Base-by-base conservation (phyloP, 495 filamentous ascomycete genomes). In the Lophiostoma macrostomum region DNA sequence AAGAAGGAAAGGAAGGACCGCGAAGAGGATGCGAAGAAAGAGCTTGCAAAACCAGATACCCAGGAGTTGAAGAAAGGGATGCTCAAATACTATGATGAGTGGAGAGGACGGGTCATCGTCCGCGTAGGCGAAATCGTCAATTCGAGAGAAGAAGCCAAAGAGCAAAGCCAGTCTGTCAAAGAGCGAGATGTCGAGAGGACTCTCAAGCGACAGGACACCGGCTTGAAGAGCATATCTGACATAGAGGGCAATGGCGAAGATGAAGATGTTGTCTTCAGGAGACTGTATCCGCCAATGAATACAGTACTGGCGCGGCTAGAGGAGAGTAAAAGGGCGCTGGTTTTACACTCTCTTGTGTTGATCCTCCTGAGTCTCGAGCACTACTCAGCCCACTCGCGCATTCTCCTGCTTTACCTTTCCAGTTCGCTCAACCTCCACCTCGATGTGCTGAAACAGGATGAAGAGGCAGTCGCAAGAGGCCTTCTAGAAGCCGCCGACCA, bases 61-160 rank as follows among this genome's bases (percentile, higher is more conserved):
- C 66, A 63, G 50, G 66, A 67, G 34, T 46, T 70, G 28, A 67
- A 67, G 73, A 75, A 43, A 61, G 73, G 24, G 39, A 69, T 69
- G 1, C 65, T 87, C 28, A 64, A 72, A 0, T 75, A 74, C 60
- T 85, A 84, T 60, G 83, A 87, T 45, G 75, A 79, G 29, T 88
- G 85, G 85, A 70, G 80, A 48, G 76, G 80, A 24, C 66, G 68
- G 11, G 79, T 87, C 1, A 69, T 86, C 23, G 66, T 79, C 23
- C 75, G 85, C 2, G 74, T 88, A 16, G 83, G 81, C 23, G 75
- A 85, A 60, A 77, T 81, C 6, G 77, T 87, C 30, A 86, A 87
- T 55, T 75, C 77, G 7, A 74, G 74, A 47, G 69, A 75, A 31
- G 73, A 74, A 6, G 66, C 71, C 0, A 44, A 56, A 24, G 53